Evolutionary conservation across 192 early-diverging fungal species (phyloP).

Genomic region (Helicostylum pulchrum): DNA sequence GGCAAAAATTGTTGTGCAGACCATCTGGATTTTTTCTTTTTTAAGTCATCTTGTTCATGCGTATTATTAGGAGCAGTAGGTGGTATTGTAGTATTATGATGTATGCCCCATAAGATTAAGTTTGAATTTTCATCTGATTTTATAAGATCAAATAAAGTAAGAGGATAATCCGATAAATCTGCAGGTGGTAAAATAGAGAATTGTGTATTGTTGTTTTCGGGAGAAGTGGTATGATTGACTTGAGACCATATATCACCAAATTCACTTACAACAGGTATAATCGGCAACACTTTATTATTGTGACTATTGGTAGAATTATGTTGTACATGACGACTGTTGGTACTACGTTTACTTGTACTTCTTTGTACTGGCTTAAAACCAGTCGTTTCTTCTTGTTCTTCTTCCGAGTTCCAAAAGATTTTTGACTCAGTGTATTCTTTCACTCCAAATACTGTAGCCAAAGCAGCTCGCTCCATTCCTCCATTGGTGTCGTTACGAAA

Average conservation of each 20-base stretch:
- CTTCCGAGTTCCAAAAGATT: slow-evolving; percentile 6
- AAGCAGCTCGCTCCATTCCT: slow-evolving; percentile 17
- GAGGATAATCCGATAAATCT: slow-evolving; percentile 31
- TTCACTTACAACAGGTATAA: slow-evolving; percentile 11
- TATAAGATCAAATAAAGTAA: slow-evolving; percentile 31
- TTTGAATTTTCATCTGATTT: slow-evolving; percentile 26
- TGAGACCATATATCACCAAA: slow-evolving; percentile 13
- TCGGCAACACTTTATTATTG: slow-evolving; percentile 6
- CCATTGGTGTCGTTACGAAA: slow-evolving; percentile 17
- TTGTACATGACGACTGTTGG: too few relatives aligned
- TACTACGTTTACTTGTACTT: slow-evolving; percentile 1
- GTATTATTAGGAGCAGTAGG: not conserved
- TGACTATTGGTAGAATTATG: not conserved
- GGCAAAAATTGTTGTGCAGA: slow-evolving; percentile 1
- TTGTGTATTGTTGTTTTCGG: not conserved
- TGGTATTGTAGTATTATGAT: slow-evolving; percentile 21
- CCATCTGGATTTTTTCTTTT: slow-evolving; percentile 12
- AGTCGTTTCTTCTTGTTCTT: slow-evolving; percentile 10
- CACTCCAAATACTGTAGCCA: slow-evolving; percentile 25
- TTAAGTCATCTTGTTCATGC: not conserved
- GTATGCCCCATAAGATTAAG: slow-evolving; percentile 36
- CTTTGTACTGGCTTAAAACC: slow-evolving; percentile 9
- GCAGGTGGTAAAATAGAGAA: slow-evolving; percentile 19
- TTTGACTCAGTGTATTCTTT: slow-evolving; percentile 18
- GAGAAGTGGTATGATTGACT: not conserved